Conservation (phyloP, 306 rosid species). For the Bauhinia variegata region DNA sequence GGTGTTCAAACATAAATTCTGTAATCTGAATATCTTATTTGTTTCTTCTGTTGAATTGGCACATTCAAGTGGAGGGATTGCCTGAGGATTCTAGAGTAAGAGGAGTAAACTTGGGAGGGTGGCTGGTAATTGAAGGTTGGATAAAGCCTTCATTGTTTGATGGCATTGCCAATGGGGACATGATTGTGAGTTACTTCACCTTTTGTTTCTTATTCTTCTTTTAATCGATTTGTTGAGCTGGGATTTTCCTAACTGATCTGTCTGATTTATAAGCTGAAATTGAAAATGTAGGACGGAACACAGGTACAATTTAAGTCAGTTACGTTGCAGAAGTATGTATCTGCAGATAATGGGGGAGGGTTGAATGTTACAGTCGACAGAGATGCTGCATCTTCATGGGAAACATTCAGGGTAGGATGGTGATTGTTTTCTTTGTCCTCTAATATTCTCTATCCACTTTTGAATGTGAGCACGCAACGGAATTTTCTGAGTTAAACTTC, state of each 20-base stretch:
- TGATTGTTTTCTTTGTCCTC: conserved; percentile 22
- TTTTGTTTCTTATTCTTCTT: conserved; percentile 23
- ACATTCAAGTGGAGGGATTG: conserved; percentile 69
- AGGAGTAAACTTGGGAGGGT: conserved; percentile 96
- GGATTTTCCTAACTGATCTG: conserved; percentile 24
- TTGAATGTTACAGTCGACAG: conserved; percentile 65
- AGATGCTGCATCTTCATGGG: conserved; percentile 88
- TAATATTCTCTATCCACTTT: conserved; percentile 14
- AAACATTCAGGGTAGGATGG: conserved; percentile 75
- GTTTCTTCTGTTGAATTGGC: conserved; percentile 28
- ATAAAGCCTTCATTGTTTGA: conserved; percentile 92
- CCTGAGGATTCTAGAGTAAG: conserved; percentile 65
- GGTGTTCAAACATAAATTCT: conserved; percentile 9
- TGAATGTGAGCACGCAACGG: no score
- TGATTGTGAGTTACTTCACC: conserved; percentile 69
- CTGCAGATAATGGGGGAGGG: conserved; percentile 90
- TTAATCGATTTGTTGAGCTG: neutral
- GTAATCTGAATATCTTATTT: conserved; percentile 1
- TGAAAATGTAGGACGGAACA: conserved; percentile 71
- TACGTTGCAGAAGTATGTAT: conserved; percentile 71
- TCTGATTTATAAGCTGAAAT: conserved; percentile 32
- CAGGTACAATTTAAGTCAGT: conserved; percentile 82
- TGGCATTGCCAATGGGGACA: conserved; percentile 90
- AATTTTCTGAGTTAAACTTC: neutral
- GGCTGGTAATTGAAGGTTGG: conserved; percentile 97